A percentile compares a stretch with the other conserved stretches of the same genome.
These are phyloP conservation scores for Coprinopsis strossmayeri DNA, from an alignment of 768 basidiomycete species.

Conservation along the genomic window DNA sequence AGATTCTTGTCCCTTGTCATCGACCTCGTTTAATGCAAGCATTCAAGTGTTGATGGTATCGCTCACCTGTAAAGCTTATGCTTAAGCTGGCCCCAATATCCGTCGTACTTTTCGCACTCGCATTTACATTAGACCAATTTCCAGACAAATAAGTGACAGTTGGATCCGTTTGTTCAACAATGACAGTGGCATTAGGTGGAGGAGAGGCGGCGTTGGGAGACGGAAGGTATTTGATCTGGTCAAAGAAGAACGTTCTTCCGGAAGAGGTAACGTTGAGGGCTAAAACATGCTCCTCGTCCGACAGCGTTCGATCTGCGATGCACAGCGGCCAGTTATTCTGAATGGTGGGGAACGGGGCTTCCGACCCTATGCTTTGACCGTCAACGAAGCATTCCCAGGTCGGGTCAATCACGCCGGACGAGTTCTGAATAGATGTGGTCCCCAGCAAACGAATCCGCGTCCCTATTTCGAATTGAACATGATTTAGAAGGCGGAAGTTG, in stretches of 20 bases:
- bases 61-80: slow-evolving; percentile 20
- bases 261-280: slow-evolving; percentile 10
- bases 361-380: neutral
- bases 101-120: slow-evolving; percentile 13
- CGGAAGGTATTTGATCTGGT: slow-evolving; percentile 16
- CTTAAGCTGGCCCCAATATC: slow-evolving; percentile 13
- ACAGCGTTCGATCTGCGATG: slow-evolving; percentile 4
- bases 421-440: neutral
- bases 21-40: no score
- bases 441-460: slow-evolving; percentile 5
- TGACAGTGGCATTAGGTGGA: slow-evolving; percentile 12
- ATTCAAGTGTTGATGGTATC: no score
- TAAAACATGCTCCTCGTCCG: slow-evolving; percentile 12
- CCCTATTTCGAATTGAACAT: neutral
- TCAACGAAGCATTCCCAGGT: slow-evolving; percentile 2
- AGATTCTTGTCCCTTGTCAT: slow-evolving; percentile 19
- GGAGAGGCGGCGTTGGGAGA: neutral
- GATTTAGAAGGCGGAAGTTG: neutral
- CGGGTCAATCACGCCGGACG: neutral
- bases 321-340: slow-evolving; percentile 18
- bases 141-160: slow-evolving; percentile 12
- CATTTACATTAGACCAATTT: slow-evolving; percentile 15
- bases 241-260: neutral
- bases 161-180: slow-evolving; percentile 16
- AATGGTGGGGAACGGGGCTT: slow-evolving; percentile 5